These are phyloP conservation scores for Jacaranda copaia DNA, from an alignment of 257 asterid genomes.

Conservation along the genomic window DNA sequence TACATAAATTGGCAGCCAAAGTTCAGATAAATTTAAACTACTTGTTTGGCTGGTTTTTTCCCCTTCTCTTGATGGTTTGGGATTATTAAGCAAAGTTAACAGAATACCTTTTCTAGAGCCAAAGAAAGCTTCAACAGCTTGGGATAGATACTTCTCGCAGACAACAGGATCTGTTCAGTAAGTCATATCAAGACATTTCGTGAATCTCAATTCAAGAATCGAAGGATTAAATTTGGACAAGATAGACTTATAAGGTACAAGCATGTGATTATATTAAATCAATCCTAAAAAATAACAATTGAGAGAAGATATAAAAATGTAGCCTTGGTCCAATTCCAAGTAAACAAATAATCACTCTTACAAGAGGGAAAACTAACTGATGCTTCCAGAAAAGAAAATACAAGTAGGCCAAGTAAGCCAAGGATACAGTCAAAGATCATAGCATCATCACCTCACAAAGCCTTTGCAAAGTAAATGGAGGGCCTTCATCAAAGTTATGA, in stretches of 20 bases:
- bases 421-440: conserved; percentile 14
- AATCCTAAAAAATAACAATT: not conserved
- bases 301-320: conserved; percentile 10
- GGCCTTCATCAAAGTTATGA: conserved; percentile 82
- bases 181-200: conserved; percentile 25
- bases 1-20: no score
- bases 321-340: conserved; percentile 11
- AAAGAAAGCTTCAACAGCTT: conserved; percentile 81
- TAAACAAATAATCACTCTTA: conserved; percentile 3
- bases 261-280: not conserved
- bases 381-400: conserved; percentile 8
- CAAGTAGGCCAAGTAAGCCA: not conserved
- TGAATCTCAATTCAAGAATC: conserved; percentile 8
- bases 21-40: no score
- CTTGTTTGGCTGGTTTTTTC: not conserved
- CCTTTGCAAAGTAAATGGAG: conserved; percentile 97
- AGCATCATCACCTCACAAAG: conserved; percentile 81
- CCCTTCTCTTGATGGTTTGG: conserved; percentile 3
- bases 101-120: conserved; percentile 95
- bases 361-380: not conserved
- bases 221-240: not conserved
- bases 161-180: conserved; percentile 74
- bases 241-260: not conserved
- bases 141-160: conserved; percentile 82
- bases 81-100: not conserved